Evolutionary conservation across 1,284 basidiomycete species (phyloP).

Genomic region (Cryptococcus depauperatus): DNA sequence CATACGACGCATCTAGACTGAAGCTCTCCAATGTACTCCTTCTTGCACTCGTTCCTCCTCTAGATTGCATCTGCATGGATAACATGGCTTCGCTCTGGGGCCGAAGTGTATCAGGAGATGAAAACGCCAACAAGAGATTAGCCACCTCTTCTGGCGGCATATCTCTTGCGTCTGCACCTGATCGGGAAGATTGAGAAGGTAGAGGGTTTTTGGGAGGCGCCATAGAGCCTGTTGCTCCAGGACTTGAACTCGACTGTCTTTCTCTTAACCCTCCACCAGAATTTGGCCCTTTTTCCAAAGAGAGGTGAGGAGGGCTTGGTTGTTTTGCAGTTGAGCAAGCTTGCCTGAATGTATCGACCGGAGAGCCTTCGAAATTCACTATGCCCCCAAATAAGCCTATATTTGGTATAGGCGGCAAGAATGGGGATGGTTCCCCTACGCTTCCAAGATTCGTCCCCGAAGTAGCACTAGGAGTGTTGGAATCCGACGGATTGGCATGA

Average conservation of each 20-base stretch:
- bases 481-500: background rate
- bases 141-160: constrained; percentile 39
- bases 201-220: too few species aligned
- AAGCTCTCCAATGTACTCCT: constrained; percentile 33
- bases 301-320: too few species aligned
- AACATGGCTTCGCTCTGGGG: constrained; percentile 16
- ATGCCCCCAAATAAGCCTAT: constrained; percentile 36
- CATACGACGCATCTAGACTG: constrained; percentile 31
- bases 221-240: too few species aligned
- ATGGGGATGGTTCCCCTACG: constrained; percentile 33
- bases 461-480: background rate
- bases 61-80: background rate
- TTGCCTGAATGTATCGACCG: constrained; percentile 5
- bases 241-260: too few species aligned
- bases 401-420: constrained; percentile 36
- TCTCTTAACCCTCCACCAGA: too few species aligned
- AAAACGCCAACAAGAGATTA: constrained; percentile 38
- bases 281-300: too few species aligned
- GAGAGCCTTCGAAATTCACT: constrained; percentile 21
- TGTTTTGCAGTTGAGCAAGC: too few species aligned
- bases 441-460: constrained; percentile 10
- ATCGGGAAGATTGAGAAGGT: too few species aligned
- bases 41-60: constrained; percentile 4
- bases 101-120: constrained; percentile 35
- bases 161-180: background rate